Percentiles rank a stretch among this genome's conserved stretches.
phyloP scores from a whole-genome alignment of 2,329 filamentous ascomycete genomes.

The Pyricularia sp. region DNA sequence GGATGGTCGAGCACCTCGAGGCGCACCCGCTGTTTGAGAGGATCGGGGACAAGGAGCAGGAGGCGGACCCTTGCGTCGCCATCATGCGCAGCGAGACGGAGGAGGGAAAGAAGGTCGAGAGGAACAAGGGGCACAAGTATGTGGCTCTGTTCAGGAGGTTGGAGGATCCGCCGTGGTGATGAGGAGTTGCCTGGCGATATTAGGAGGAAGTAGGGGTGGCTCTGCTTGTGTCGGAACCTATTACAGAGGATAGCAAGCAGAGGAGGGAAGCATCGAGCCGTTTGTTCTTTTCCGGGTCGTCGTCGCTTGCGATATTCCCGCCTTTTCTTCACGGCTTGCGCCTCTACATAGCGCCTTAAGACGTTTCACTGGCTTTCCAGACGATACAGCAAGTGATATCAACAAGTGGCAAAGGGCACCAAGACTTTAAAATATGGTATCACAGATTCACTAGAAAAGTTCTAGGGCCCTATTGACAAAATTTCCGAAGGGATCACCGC shows the following conservation, averaged over 20 bases:
- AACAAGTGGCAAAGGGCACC: background rate
- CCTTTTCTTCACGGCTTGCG: background rate
- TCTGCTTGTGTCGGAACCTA: background rate
- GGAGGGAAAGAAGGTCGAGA: slow-evolving; percentile 91
- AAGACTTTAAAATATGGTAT: background rate
- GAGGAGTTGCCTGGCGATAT: background rate
- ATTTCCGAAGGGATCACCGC: background rate
- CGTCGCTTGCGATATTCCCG: background rate
- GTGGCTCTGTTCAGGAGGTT: slow-evolving; percentile 78
- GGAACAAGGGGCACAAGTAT: slow-evolving; percentile 85
- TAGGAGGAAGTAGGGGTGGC: background rate
- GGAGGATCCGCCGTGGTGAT: slow-evolving; percentile 66
- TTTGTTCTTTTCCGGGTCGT: background rate
- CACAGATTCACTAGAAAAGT: background rate
- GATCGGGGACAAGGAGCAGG: slow-evolving; percentile 56
- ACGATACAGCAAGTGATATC: background rate
- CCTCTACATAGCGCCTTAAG: background rate
- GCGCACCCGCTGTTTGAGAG: slow-evolving; percentile 71
- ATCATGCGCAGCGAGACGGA: slow-evolving; percentile 82
- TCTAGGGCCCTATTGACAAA: background rate
- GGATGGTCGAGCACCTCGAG: slow-evolving; percentile 86
- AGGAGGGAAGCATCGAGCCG: background rate
- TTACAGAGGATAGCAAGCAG: background rate
- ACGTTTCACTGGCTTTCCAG: background rate
- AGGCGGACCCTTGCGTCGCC: slow-evolving; percentile 59